A percentile compares a stretch with the other conserved stretches of the same genome.
Conservation (phyloP, 768 basidiomycete genomes). For the Lyophyllum atratum region DNA sequence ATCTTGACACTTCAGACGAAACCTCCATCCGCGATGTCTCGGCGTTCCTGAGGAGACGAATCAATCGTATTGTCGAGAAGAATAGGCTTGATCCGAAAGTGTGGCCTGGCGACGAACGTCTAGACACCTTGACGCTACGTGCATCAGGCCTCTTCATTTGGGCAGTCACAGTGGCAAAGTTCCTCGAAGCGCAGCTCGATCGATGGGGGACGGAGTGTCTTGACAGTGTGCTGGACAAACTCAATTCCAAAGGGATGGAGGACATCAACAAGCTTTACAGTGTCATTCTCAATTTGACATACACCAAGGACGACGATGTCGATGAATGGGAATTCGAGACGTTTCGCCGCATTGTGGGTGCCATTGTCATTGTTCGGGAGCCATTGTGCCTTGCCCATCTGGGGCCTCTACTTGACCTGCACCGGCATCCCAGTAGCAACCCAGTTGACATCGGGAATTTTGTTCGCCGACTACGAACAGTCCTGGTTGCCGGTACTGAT, state of each 20-base stretch:
- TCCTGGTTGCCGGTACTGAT: not conserved
- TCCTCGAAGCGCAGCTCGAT: constrained; percentile 13
- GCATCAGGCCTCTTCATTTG: constrained; percentile 19
- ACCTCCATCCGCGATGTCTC: constrained; percentile 17
- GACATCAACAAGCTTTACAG: not conserved
- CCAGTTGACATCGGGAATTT: not conserved
- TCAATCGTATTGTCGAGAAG: constrained; percentile 4
- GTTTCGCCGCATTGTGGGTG: not conserved
- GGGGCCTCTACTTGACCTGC: not conserved
- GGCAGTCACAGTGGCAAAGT: constrained; percentile 13
- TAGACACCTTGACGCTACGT: not conserved
- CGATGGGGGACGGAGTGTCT: constrained; percentile 11
- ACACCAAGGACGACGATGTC: not conserved
- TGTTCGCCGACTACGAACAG: not conserved
- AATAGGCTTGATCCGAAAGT: constrained; percentile 5
- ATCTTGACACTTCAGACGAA: constrained; percentile 15
- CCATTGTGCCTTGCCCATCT: not conserved
- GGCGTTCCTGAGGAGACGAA: constrained; percentile 3
- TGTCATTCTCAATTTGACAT: not conserved
- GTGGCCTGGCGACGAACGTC: constrained; percentile 8
- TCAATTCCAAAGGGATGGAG: not conserved
- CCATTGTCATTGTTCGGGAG: not conserved
- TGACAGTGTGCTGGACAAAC: constrained; percentile 8
- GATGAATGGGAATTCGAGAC: not conserved
- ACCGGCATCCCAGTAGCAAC: not conserved